Conservation (phyloP, 148 eudicot genomes). For the Vaccinium myrtillus region DNA sequence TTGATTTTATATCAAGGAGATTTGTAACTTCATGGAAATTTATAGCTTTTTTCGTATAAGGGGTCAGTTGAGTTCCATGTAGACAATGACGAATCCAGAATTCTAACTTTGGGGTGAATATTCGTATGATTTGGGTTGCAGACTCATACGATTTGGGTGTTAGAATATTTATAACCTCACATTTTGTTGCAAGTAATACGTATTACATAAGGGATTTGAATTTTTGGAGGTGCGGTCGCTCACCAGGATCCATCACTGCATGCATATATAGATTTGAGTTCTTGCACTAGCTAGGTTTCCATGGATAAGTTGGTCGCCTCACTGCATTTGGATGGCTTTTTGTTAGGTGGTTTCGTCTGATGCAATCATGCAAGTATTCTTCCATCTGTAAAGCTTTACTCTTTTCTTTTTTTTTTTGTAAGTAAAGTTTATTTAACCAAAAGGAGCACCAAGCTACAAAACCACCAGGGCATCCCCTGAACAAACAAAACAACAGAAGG, state of each 20-base stretch:
- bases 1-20: neutral
- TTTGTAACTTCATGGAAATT: neutral
- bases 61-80: neutral
- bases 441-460: too few species aligned
- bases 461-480: too few species aligned
- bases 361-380: neutral
- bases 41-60: neutral
- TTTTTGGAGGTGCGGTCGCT: neutral
- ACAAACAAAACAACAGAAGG: too few species aligned
- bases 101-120: neutral
- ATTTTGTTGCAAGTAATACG: neutral
- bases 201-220: neutral
- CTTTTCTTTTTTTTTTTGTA: too few species aligned
- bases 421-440: too few species aligned
- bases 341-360: neutral
- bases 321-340: neutral
- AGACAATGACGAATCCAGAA: neutral
- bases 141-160: neutral
- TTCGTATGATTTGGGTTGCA: neutral
- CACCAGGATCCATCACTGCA: neutral
- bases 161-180: neutral
- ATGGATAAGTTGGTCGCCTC: neutral
- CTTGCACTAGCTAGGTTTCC: neutral
- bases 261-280: neutral
- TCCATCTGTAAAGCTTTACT: too few species aligned